These are phyloP conservation scores for Phycomyces blakesleeanus DNA, from an alignment of 192 early-diverging fungal species.

Conservation along the genomic window DNA sequence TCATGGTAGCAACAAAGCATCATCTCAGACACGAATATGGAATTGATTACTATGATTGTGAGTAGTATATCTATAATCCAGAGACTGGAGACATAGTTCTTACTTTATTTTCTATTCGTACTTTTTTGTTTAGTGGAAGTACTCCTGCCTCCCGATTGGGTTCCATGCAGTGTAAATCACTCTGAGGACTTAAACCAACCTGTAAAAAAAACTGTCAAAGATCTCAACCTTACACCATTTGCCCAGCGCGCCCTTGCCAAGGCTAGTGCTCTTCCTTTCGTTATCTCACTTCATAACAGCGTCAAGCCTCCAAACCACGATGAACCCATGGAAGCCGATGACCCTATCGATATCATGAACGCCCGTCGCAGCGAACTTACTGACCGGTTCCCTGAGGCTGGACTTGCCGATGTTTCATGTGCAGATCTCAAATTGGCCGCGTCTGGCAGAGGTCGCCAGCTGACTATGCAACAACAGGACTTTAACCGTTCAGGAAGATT, in stretches of 20 bases:
- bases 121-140: conserved; percentile 23
- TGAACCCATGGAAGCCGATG: conserved; percentile 13
- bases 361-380: conserved; percentile 11
- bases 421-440: background rate
- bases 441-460: background rate
- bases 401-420: background rate
- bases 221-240: background rate
- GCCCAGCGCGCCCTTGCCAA: background rate
- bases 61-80: background rate
- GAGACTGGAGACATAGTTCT: too few relatives aligned
- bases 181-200: background rate
- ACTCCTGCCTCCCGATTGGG: conserved; percentile 24
- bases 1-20: conserved; percentile 53
- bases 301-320: conserved; percentile 10
- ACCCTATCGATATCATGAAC: conserved; percentile 22
- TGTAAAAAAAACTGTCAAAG: background rate
- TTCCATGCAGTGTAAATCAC: conserved; percentile 13
- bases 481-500: background rate
- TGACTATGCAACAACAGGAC: background rate
- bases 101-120: too few relatives aligned
- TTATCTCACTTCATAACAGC: conserved; percentile 10
- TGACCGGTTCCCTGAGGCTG: conserved; percentile 16
- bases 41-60: conserved; percentile 47
- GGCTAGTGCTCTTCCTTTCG: background rate
- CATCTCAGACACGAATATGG: conserved; percentile 65